phyloP scores from a whole-genome alignment of 495 filamentous ascomycete species.

The Penicillium arizonense region DNA sequence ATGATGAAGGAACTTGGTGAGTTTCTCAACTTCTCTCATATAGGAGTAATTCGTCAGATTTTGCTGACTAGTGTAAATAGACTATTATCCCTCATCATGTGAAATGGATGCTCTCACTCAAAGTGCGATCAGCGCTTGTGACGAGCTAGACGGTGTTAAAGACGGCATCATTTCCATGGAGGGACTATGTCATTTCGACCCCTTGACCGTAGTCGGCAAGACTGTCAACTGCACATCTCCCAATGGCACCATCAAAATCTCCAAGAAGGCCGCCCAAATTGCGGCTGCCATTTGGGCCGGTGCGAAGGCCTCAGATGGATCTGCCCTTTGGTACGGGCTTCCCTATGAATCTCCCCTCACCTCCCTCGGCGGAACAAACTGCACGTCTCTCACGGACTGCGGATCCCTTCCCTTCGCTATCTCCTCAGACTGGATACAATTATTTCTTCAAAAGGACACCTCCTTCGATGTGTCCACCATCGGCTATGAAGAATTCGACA shows the following conservation, averaged over 20 bases:
- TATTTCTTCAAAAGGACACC: background rate
- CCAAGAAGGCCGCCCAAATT: constrained; percentile 25
- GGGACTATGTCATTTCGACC: constrained; percentile 47
- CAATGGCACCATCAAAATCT: constrained; percentile 31
- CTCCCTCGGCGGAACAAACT: background rate
- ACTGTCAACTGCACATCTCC: constrained; percentile 24
- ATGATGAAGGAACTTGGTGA: constrained; percentile 32
- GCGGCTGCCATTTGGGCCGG: constrained; percentile 22
- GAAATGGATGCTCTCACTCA: constrained; percentile 46
- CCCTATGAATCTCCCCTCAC: background rate
- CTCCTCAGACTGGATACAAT: background rate
- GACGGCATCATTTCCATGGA: constrained; percentile 60
- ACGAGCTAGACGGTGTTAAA: constrained; percentile 53
- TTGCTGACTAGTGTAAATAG: background rate
- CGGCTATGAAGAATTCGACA: background rate
- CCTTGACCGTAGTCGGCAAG: constrained; percentile 47
- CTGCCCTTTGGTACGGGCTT: constrained; percentile 13
- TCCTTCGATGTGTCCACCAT: background rate
- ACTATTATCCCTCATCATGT: constrained; percentile 29
- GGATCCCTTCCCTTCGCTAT: background rate
- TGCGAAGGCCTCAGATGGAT: constrained; percentile 2
- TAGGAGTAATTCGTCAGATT: background rate
- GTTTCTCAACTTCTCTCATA: too few species aligned
- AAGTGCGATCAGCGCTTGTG: constrained; percentile 41
- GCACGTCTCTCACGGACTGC: background rate